These are phyloP conservation scores for Saitoella complicata DNA, from an alignment of 805 yeast species.

Conservation along the genomic window DNA sequence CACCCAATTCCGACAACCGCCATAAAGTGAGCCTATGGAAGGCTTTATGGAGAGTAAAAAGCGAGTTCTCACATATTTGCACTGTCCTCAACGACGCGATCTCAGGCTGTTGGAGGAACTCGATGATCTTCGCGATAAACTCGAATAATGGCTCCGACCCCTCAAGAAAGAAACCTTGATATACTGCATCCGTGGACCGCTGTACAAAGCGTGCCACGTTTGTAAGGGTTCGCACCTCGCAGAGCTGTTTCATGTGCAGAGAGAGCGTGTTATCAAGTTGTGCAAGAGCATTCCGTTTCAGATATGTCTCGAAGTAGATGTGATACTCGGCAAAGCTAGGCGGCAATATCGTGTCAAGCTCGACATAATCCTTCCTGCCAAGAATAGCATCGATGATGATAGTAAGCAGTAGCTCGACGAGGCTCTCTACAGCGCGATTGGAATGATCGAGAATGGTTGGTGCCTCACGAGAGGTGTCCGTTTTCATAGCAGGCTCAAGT, in stretches of 20 bases:
- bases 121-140: slow-evolving; percentile 13
- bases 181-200: slow-evolving; percentile 11
- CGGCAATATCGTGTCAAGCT: slow-evolving; percentile 12
- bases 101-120: slow-evolving; percentile 10
- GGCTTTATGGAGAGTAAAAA: slow-evolving; percentile 6
- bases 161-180: slow-evolving; percentile 12
- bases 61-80: slow-evolving; percentile 5
- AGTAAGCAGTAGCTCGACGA: slow-evolving; percentile 14
- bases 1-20: slow-evolving; percentile 10
- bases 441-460: neutral
- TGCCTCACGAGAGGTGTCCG: neutral
- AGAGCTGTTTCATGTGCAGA: slow-evolving; percentile 6
- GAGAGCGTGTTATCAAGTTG: slow-evolving; percentile 11
- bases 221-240: slow-evolving; percentile 10
- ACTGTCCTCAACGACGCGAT: slow-evolving; percentile 10
- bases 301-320: slow-evolving; percentile 13
- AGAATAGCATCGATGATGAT: slow-evolving; percentile 13
- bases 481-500: neutral
- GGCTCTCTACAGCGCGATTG: slow-evolving; percentile 12
- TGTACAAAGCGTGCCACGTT: slow-evolving; percentile 10
- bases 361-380: slow-evolving; percentile 12
- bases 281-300: slow-evolving; percentile 12
- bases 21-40: slow-evolving; percentile 10
- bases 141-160: slow-evolving; percentile 14
- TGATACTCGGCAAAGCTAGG: slow-evolving; percentile 13